These are phyloP conservation scores for Cucurbita moschata DNA, from an alignment of 306 rosid species.

Conservation along the genomic window DNA sequence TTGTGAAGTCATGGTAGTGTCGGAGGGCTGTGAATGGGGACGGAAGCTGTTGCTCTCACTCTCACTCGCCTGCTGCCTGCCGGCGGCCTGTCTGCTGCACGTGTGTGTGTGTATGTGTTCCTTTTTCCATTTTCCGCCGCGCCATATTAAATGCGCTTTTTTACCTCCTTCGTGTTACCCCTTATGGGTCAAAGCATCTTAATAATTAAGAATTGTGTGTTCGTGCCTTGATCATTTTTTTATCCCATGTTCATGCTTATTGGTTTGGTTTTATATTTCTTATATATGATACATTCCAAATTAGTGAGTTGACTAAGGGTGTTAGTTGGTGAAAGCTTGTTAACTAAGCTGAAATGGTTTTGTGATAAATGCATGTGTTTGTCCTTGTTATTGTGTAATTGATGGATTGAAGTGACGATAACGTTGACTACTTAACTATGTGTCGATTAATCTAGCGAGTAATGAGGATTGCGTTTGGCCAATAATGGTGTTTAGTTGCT, in stretches of 20 bases:
- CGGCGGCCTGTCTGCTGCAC: not conserved
- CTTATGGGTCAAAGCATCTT: no score
- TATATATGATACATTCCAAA: not conserved
- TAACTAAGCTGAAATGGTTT: constrained; percentile 2
- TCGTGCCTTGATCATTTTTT: no score
- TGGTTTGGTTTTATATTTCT: not conserved
- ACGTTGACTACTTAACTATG: not conserved
- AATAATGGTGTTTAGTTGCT: not conserved
- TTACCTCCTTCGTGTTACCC: no score
- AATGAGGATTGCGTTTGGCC: not conserved
- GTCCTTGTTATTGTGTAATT: not conserved
- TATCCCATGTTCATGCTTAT: no score
- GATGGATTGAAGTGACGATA: not conserved
- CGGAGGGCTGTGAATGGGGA: no score
- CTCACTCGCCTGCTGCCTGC: not conserved
- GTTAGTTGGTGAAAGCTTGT: not conserved
- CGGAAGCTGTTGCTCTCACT: not conserved
- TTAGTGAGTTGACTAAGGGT: not conserved
- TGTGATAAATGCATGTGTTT: not conserved
- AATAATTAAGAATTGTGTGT: no score
- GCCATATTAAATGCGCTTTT: not conserved
- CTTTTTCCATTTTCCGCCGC: not conserved
- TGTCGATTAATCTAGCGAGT: not conserved
- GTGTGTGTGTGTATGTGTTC: not conserved
- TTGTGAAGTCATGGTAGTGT: no score